Base-by-base conservation (phyloP, 352 stramenopile species). In the Phytophthora lateralis region DNA sequence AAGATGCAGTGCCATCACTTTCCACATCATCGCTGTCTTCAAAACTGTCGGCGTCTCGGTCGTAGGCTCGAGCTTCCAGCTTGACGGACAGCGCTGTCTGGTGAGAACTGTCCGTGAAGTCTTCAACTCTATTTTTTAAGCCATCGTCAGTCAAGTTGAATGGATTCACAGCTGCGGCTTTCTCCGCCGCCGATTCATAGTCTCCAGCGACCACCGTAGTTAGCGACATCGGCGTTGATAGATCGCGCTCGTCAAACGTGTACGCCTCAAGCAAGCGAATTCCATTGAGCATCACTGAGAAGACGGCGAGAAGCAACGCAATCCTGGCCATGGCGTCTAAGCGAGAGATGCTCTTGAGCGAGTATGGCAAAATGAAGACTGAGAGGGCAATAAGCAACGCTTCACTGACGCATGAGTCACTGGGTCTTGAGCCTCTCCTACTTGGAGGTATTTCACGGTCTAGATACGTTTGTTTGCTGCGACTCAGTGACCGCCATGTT, bases 291-390 rank as follows among this genome's bases (percentile, higher is more conserved):
- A 20, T 20, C n/a, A 27, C 37, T 34, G 32, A 15, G 29, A 55
- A 49, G 7, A 38, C 30, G 12, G 18, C 38, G 10, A 63, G n/a
- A 27, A 67, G 9, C 12, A 63, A 20, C 10, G 30, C 11, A 6
- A 58, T 15, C 38, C 32, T 67, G 9, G n/a, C 10, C 44, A 59
- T 47, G 15, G 21, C 6, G 11, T 39, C 14, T 1, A 42, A 10
- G n/a, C 4, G 17, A 38, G 1, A 6, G 15, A 20, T 8, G 12
- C 5, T 3, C 12, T 34, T 59, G 20, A 34, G 35, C 24, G 34
- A 32, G 29, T 12, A 2, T 32, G 15, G 34, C 1, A 60, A 21
- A 60, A 51, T 53, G 34, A 24, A 52, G 43, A 65, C 49, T 69
- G 61, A 60, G 15, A 14, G 12, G 21, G 0, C 35, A 53, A 20